phyloP scores from a whole-genome alignment of 768 basidiomycete genomes.

The Suillus subalutaceus region DNA sequence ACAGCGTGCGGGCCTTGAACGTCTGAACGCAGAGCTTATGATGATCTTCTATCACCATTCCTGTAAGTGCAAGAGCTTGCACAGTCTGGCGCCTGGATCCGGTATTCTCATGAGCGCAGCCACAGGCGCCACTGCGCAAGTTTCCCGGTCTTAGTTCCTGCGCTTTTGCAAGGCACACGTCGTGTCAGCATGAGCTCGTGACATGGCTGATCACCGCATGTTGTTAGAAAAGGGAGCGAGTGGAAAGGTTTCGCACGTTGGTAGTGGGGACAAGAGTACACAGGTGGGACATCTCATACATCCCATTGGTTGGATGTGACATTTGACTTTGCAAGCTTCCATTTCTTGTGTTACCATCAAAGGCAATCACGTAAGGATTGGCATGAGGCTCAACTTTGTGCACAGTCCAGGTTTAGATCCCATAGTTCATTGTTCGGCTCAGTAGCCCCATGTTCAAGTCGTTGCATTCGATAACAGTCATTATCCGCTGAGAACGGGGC shows the following conservation, averaged over 20 bases:
- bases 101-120: neutral
- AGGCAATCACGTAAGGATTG: slow-evolving; percentile 6
- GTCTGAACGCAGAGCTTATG: neutral
- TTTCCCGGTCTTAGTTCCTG: neutral
- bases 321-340: slow-evolving; percentile 4
- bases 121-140: neutral
- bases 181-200: neutral
- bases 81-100: neutral
- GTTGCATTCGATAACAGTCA: neutral
- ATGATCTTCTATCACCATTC: neutral
- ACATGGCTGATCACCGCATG: neutral
- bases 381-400: neutral
- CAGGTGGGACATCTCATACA: neutral
- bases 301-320: neutral
- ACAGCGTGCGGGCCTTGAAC: neutral
- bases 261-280: neutral
- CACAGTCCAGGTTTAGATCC: neutral
- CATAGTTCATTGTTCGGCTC: neutral
- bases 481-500: neutral
- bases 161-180: neutral
- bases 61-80: neutral
- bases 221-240: neutral
- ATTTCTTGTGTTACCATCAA: neutral
- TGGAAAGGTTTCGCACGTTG: slow-evolving; percentile 2
- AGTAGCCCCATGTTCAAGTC: neutral